These are phyloP conservation scores for Penstemon eatonii DNA, from an alignment of 257 asterid genomes.

Conservation along the genomic window DNA sequence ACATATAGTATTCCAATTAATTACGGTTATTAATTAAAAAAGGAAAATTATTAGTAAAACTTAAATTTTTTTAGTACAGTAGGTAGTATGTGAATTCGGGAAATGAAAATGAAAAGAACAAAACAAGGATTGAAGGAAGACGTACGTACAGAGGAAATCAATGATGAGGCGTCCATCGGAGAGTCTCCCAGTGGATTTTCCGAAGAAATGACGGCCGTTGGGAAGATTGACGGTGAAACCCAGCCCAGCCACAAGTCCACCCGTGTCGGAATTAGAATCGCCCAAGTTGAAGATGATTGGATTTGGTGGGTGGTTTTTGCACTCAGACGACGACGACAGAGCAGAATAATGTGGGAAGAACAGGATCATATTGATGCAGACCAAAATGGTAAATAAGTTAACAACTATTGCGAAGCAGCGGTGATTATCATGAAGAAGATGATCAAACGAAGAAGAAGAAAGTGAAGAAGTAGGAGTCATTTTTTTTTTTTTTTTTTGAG, in stretches of 20 bases:
- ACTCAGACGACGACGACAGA: constrained; percentile 12
- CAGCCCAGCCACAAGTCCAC: constrained; percentile 77
- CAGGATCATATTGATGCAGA: background rate
- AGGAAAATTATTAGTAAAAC: too few relatives aligned
- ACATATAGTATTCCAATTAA: too few relatives aligned
- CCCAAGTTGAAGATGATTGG: constrained; percentile 87
- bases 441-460: too few relatives aligned
- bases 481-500: too few relatives aligned
- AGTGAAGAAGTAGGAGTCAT: too few relatives aligned
- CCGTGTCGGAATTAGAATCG: constrained; percentile 96
- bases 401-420: background rate
- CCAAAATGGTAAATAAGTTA: constrained; percentile 13
- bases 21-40: too few relatives aligned
- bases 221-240: constrained; percentile 57
- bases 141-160: constrained; percentile 70
- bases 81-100: too few relatives aligned
- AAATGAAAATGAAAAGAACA: background rate
- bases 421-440: too few relatives aligned
- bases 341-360: constrained; percentile 23
- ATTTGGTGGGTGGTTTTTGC: constrained; percentile 29
- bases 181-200: constrained; percentile 62
- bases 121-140: too few relatives aligned
- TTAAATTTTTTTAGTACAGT: too few relatives aligned
- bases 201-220: constrained; percentile 69
- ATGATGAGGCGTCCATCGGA: constrained; percentile 82